Base-by-base conservation (phyloP, 768 basidiomycete genomes). In the Brasilioporus rufonigricans region DNA sequence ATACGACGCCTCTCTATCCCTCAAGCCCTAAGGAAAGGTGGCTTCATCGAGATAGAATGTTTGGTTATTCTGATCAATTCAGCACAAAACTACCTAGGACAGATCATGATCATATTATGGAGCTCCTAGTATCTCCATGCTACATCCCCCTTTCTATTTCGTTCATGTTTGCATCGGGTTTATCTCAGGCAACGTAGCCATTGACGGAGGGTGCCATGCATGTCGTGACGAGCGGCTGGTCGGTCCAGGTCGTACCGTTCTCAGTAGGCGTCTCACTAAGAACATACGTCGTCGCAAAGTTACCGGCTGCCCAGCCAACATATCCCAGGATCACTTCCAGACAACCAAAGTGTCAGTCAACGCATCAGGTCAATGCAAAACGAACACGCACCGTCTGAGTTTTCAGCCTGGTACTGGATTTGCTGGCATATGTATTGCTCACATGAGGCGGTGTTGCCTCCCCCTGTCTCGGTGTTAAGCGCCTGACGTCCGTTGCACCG, bases 401-500 rank as follows among this genome's bases (percentile, higher is more conserved):
- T 60, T 19, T 50, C 18, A 19, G 59, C 59, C 35, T 48, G 27
- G 45, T 58, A 60, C 2, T 38, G 19, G 11, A 58, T 38, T 32
- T 60, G 39, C 10, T 60, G 27, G 8, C 50, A 58, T n/a, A 59
- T 10, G 33, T 71, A 76, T 16, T 70, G 68, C 5, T 73, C 64
- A 59, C 82, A 83, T 4, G 74, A 74, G 2, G 73, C 72, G 5
- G 73, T 70, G 60, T 83, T 77, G 12, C 81, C 81, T 24, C 81
- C 82, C 45, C 83, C 82, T 1, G 81, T 82, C 64, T 84, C 82
- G 6, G 79, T 80, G 61, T 80, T 77, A 63, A 85, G 70, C 0
- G 80, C 83, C 59, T 81, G 78, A 13, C 82, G 72, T 5, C 72
- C 72, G 50, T 81, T 77, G 50, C 66, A 65, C 18, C 78, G 73